Evolutionary conservation across 441 rosid species (phyloP).

Genomic region (Croton setiger): DNA sequence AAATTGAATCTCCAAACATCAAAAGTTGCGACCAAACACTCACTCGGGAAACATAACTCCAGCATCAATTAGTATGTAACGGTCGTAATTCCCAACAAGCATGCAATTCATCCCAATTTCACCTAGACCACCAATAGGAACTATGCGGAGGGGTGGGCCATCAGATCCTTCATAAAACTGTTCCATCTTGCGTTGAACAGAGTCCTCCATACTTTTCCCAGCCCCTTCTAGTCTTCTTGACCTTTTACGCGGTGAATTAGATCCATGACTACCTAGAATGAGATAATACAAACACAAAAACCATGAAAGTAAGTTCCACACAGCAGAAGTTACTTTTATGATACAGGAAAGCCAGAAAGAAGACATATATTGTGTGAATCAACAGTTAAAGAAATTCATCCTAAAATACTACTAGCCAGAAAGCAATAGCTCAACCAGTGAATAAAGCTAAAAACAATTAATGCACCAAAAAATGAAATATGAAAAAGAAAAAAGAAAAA

Average conservation of each 20-base stretch:
- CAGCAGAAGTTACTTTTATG: not conserved
- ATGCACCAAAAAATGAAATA: too few relatives aligned
- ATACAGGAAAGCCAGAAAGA: too few relatives aligned
- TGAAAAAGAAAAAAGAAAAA: too few relatives aligned
- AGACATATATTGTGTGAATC: too few relatives aligned
- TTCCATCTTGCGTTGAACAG: constrained; percentile 92
- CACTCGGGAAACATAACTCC: constrained; percentile 99
- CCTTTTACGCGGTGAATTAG: constrained; percentile 49
- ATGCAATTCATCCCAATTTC: constrained; percentile 99
- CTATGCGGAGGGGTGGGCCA: constrained; percentile 93
- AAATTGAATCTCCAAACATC: constrained; percentile 1
- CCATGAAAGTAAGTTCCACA: not conserved
- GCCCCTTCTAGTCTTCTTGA: constrained; percentile 66
- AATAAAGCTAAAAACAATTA: too few relatives aligned
- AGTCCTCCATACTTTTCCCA: constrained; percentile 92
- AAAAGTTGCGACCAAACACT: constrained; percentile 27
- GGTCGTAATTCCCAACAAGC: constrained; percentile 96
- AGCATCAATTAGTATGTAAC: constrained; percentile 87
- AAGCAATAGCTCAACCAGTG: too few relatives aligned
- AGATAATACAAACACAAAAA: constrained; percentile 10
- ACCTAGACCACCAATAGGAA: constrained; percentile 97
- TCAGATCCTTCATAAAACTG: constrained; percentile 86
- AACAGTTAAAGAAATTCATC: too few relatives aligned
- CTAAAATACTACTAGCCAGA: too few relatives aligned
- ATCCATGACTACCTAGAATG: constrained; percentile 37